phyloP scores from a whole-genome alignment of 495 filamentous ascomycete genomes.

The Friedmanniomyces simplex region DNA sequence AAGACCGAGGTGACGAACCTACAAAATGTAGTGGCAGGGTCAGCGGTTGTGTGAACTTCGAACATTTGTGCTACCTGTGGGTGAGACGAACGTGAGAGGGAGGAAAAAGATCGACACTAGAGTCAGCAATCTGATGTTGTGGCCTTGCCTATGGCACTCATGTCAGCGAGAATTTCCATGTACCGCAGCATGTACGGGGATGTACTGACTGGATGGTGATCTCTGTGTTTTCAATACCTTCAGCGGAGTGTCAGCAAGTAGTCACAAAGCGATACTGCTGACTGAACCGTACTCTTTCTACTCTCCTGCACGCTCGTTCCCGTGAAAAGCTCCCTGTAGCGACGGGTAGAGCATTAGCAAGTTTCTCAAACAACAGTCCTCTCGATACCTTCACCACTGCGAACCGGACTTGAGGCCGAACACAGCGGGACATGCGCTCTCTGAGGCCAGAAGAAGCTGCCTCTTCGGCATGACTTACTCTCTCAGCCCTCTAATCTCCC shows the following conservation, averaged over 20 bases:
- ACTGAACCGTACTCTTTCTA: slow-evolving; percentile 22
- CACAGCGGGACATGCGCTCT: no score
- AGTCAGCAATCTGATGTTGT: slow-evolving; percentile 41
- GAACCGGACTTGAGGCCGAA: no score
- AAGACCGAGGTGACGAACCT: slow-evolving; percentile 37
- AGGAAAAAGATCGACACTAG: slow-evolving; percentile 42
- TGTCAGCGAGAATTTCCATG: background rate
- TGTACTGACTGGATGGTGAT: slow-evolving; percentile 27
- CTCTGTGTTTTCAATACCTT: slow-evolving; percentile 27
- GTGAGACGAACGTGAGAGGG: slow-evolving; percentile 33
- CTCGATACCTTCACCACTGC: no score
- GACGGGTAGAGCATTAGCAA: no score
- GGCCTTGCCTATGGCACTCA: slow-evolving; percentile 23
- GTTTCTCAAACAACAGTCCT: no score
- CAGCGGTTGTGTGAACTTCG: background rate
- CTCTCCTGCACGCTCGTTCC: slow-evolving; percentile 36
- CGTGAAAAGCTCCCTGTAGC: slow-evolving; percentile 30
- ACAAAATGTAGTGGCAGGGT: no score
- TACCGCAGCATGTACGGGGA: background rate
- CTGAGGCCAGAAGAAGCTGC: no score
- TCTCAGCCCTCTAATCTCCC: slow-evolving; percentile 31
- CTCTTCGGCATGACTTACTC: slow-evolving; percentile 11
- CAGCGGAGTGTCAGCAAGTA: background rate
- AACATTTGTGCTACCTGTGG: no score
- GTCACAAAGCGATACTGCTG: background rate